phyloP scores from a whole-genome alignment of 257 asterid species.

The Eucommia ulmoides region DNA sequence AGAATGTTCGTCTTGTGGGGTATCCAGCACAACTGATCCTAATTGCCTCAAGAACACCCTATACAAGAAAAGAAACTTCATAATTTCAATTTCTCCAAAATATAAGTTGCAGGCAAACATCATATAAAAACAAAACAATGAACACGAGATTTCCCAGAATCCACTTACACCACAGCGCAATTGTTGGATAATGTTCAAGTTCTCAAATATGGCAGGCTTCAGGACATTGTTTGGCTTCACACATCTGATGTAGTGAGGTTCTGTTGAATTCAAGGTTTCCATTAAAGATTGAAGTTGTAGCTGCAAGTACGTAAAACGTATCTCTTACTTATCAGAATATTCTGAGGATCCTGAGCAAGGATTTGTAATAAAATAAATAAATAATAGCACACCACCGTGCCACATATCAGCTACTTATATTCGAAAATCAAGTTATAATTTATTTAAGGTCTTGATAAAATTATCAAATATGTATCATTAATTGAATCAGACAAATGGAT shows the following conservation, averaged over 20 bases:
- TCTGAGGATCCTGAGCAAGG: conserved; percentile 4
- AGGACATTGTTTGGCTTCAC: conserved; percentile 92
- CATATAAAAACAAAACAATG: background rate
- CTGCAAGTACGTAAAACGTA: conserved; percentile 42
- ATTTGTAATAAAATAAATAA: conserved; percentile 2
- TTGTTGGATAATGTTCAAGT: conserved; percentile 80
- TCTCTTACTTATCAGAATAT: conserved; percentile 15
- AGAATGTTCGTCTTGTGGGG: conserved; percentile 94
- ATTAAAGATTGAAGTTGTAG: conserved; percentile 92
- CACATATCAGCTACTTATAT: background rate
- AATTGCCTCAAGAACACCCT: conserved; percentile 99
- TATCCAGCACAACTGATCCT: conserved; percentile 99
- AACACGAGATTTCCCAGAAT: conserved; percentile 10
- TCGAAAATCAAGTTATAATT: no score
- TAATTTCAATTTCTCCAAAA: conserved; percentile 1
- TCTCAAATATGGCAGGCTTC: conserved; percentile 94
- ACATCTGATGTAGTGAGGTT: conserved; percentile 98
- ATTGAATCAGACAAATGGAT: no score
- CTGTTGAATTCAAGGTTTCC: conserved; percentile 91
- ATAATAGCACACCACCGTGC: background rate
- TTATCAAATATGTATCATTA: no score
- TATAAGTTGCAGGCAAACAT: conserved; percentile 27
- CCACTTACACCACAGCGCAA: conserved; percentile 97
- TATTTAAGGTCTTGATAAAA: no score
- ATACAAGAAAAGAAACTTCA: conserved; percentile 3